Evolutionary conservation across 495 filamentous ascomycete genomes (phyloP).

Genomic region (Xylaria intraflava): DNA sequence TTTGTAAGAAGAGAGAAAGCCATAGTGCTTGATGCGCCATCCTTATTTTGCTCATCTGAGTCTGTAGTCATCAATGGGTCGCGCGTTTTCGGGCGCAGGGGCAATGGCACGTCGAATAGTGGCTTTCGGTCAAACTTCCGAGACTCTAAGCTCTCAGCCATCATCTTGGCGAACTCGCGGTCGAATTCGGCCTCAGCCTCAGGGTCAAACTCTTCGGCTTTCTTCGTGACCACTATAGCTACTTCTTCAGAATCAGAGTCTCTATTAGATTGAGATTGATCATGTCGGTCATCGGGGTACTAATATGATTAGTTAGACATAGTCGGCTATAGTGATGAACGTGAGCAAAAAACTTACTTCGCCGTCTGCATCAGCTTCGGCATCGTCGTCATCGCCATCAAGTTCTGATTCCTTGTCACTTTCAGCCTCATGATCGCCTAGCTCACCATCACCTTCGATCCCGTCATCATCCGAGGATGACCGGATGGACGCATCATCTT

Average conservation of each 20-base stretch:
- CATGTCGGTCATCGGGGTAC: conserved; percentile 34
- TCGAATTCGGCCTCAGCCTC: conserved; percentile 96
- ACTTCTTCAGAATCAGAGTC: conserved; percentile 68
- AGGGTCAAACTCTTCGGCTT: conserved; percentile 86
- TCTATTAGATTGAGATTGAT: conserved; percentile 38
- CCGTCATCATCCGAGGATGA: conserved; percentile 61
- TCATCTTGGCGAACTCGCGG: conserved; percentile 96
- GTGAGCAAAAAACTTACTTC: conserved; percentile 2
- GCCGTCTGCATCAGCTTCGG: conserved; percentile 32
- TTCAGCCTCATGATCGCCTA: conserved; percentile 30
- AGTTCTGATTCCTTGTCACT: conserved; percentile 39
- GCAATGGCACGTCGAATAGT: conserved; percentile 87
- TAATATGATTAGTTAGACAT: conserved; percentile 18
- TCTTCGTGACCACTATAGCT: conserved; percentile 79
- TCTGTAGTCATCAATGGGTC: conserved; percentile 41
- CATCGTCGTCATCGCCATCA: conserved; percentile 47
- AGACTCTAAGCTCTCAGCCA: conserved; percentile 92
- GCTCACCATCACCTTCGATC: conserved; percentile 49
- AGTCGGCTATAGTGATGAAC: background rate
- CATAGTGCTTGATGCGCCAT: conserved; percentile 52
- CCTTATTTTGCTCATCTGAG: conserved; percentile 44
- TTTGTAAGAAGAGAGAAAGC: conserved; percentile 95
- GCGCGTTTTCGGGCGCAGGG: conserved; percentile 70
- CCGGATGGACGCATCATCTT: conserved; percentile 61
- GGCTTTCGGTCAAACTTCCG: conserved; percentile 91